These are phyloP conservation scores for Eucalyptus pumila DNA, from an alignment of 345 rosid species.

Conservation along the genomic window DNA sequence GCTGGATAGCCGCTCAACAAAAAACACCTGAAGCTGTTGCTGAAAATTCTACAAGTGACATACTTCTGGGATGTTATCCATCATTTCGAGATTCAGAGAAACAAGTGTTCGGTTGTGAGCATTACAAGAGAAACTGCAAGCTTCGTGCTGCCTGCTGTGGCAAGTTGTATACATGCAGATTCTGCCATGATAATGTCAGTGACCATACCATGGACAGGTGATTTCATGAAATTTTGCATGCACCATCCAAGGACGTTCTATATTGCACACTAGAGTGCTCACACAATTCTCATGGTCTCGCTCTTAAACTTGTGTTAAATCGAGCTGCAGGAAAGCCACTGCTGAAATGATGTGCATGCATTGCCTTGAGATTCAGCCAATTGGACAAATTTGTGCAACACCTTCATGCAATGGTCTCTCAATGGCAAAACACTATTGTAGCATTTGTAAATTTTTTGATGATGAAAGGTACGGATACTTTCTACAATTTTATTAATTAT, in stretches of 20 bases:
- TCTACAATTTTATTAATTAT: not conserved
- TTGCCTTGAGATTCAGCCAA: slow-evolving; percentile 44
- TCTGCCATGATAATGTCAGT: slow-evolving; percentile 65
- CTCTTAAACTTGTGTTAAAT: not conserved
- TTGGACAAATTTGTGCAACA: slow-evolving; percentile 36
- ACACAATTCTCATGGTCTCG: not conserved
- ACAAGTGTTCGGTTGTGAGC: slow-evolving; percentile 47
- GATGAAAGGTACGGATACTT: slow-evolving; percentile 51
- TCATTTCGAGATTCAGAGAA: slow-evolving; percentile 41
- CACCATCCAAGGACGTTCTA: not conserved
- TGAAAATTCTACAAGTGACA: slow-evolving; percentile 26
- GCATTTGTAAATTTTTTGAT: slow-evolving; percentile 83
- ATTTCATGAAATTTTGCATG: not conserved
- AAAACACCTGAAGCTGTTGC: slow-evolving; percentile 16
- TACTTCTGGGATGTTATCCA: slow-evolving; percentile 14
- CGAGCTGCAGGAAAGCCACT: slow-evolving; percentile 40
- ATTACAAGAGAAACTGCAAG: slow-evolving; percentile 64
- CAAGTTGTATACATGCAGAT: slow-evolving; percentile 46
- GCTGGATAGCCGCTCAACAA: slow-evolving; percentile 70
- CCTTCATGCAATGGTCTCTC: slow-evolving; percentile 33
- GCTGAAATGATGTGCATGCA: slow-evolving; percentile 71
- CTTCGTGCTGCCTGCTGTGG: slow-evolving; percentile 64
- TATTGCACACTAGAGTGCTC: not conserved
- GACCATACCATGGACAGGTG: slow-evolving; percentile 69
- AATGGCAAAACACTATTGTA: slow-evolving; percentile 69